Evolutionary conservation across 129 eudicot genomes (phyloP), one percentile per base, ranked within the genome.

Genomic region (Gnaphalium uliginosum): DNA sequence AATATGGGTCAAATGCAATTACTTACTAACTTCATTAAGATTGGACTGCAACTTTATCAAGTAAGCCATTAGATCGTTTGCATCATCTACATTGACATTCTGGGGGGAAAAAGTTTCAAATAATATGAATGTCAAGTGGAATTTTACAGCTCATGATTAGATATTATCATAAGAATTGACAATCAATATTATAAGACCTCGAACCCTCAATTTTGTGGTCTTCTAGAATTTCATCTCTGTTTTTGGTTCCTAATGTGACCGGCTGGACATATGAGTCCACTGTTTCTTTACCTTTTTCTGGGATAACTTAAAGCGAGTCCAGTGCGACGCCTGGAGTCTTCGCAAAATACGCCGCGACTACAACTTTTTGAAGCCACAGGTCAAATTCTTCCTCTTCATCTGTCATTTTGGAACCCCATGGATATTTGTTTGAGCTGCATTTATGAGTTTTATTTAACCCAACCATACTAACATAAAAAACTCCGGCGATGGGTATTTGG

Each of bases 401-500:
- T 58, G 74, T 85, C 94, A 90, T 87, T 78, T 93, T 88, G 72
- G 88, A 68, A 82, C 89, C 92, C 98, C 96, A 88, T 57, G 95
- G 96, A 71, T 84, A 90, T 78, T 87, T 77, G 81, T 84, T 86
- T 80, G 96, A 86, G 57, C 78, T 81, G 68, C 92, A 85, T 61
- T 89, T 72, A 62, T 88, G 98, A 81, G 81, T 18, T 76, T 86
- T 88, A 59, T 90, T 92, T 76, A 93, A 75, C 27, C 96, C 98
- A 39, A 89, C 97, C 93, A 90, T 88, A 88, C 88, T 93, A 73
- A 93, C 96, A 57, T 93, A 96, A 83, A n/a, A 93, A 93, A 77
- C 98, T 93, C 4, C 97, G 92, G 13, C 96, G 79, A 68, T 94
- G 98, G 22, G 98, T 94, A 69, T 94, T 94, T 23, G 98, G 97